These are phyloP conservation scores for Colletotrichum coccodes DNA, from an alignment of 2,329 filamentous ascomycete species.

Conservation along the genomic window DNA sequence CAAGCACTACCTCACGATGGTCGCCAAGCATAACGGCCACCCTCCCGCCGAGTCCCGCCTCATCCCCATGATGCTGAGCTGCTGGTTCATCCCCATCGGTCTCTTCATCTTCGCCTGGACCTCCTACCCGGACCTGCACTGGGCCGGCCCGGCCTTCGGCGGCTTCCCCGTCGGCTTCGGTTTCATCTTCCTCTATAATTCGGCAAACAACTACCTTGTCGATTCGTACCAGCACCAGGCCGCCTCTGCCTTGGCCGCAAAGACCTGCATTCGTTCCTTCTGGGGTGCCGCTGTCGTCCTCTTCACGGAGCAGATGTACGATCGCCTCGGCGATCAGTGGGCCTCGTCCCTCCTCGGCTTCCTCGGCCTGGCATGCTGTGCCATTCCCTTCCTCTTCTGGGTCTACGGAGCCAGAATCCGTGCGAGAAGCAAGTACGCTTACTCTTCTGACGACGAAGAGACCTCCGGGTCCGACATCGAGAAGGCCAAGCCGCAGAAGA, in stretches of 20 bases:
- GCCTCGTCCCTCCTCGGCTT: conserved; percentile 79
- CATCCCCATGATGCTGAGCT: conserved; percentile 83
- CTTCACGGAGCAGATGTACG: conserved; percentile 86
- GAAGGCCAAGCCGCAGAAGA: conserved; percentile 42
- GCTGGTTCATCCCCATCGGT: conserved; percentile 74
- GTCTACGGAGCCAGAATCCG: conserved; percentile 79
- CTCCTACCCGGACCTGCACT: conserved; percentile 72
- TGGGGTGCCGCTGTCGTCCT: conserved; percentile 83
- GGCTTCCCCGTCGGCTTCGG: conserved; percentile 81
- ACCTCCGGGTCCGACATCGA: conserved; percentile 47
- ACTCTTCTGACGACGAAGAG: conserved; percentile 65
- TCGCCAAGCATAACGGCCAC: conserved; percentile 71
- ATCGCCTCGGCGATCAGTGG: conserved; percentile 79
- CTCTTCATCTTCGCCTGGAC: conserved; percentile 70
- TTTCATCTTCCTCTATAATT: conserved; percentile 87
- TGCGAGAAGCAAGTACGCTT: conserved; percentile 77
- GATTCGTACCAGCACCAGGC: conserved; percentile 76
- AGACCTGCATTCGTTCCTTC: conserved; percentile 82
- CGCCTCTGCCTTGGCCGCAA: conserved; percentile 82
- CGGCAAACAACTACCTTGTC: conserved; percentile 79
- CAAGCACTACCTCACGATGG: conserved; percentile 78
- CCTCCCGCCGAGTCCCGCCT: conserved; percentile 83
- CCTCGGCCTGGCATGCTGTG: conserved; percentile 80
- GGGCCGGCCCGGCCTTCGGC: conserved; percentile 78
- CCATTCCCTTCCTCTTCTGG: conserved; percentile 87